A percentile compares a stretch with the other conserved stretches of the same genome.
These are phyloP conservation scores for Neurospora sp. DNA, from an alignment of 495 filamentous ascomycete species.

Conservation along the genomic window DNA sequence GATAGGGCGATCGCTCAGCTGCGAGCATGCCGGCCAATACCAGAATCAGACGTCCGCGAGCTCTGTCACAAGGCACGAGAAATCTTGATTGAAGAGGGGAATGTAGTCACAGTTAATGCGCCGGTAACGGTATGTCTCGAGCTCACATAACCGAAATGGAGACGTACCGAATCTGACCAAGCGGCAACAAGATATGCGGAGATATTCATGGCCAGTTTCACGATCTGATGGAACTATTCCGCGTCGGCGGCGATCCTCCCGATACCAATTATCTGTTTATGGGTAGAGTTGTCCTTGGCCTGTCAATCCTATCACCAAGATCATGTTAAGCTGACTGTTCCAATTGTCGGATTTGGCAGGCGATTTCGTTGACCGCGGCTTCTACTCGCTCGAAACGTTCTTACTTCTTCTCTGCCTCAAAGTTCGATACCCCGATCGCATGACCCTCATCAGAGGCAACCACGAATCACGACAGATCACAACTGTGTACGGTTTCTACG, in stretches of 20 bases:
- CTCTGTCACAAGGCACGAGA: slow-evolving; percentile 97
- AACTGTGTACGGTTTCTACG: slow-evolving; percentile 97
- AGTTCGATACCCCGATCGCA: slow-evolving; percentile 94
- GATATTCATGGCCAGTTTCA: slow-evolving; percentile 99
- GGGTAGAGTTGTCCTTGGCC: slow-evolving; percentile 39
- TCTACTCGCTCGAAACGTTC: slow-evolving; percentile 95
- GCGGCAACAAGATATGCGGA: slow-evolving; percentile 65
- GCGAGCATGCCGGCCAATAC: slow-evolving; percentile 91
- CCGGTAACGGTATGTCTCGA: slow-evolving; percentile 64
- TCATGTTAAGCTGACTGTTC: neutral
- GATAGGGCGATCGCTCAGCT: slow-evolving; percentile 83
- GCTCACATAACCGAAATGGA: neutral
- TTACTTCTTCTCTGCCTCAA: slow-evolving; percentile 91
- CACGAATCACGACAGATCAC: slow-evolving; percentile 98
- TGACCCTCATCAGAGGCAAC: slow-evolving; percentile 93
- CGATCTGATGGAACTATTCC: slow-evolving; percentile 96
- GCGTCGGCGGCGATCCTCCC: slow-evolving; percentile 88
- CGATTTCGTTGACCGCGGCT: slow-evolving; percentile 96
- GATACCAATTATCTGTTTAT: slow-evolving; percentile 99
- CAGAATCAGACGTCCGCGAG: slow-evolving; percentile 88
- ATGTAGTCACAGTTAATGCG: slow-evolving; percentile 91
- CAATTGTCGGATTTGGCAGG: slow-evolving; percentile 32
- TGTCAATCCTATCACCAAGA: neutral
- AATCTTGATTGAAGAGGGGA: slow-evolving; percentile 93
- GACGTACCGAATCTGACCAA: neutral